Evolutionary conservation across 371 early-diverging fungal species (phyloP).

Genomic region (Mortierella sp.): DNA sequence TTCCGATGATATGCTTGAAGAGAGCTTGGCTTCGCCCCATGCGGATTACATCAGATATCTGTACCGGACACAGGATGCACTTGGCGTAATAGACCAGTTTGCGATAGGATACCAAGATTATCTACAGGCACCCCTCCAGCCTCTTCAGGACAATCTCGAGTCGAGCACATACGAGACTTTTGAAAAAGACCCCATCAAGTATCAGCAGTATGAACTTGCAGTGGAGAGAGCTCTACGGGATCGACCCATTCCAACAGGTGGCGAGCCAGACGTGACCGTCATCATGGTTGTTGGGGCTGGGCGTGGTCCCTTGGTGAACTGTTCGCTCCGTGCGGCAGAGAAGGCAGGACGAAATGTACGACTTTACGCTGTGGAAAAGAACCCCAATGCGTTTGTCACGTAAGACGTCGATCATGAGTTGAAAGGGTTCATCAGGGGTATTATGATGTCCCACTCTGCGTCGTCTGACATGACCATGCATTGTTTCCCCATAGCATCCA

Average conservation of each 20-base stretch:
- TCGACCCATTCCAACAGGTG: constrained; percentile 29
- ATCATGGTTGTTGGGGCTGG: constrained; percentile 91
- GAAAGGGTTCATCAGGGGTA: not conserved
- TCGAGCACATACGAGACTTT: constrained; percentile 93
- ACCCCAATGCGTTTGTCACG: constrained; percentile 93
- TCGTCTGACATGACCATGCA: not conserved
- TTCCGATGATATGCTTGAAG: constrained; percentile 37
- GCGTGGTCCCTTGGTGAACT: constrained; percentile 84
- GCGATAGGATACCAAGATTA: constrained; percentile 88
- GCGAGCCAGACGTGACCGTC: constrained; percentile 58
- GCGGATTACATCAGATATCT: constrained; percentile 81
- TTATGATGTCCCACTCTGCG: not conserved
- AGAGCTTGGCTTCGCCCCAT: constrained; percentile 57
- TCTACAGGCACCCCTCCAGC: constrained; percentile 89
- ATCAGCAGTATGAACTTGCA: constrained; percentile 87
- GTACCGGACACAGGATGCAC: constrained; percentile 69
- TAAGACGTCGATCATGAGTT: constrained; percentile 45
- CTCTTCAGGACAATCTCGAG: constrained; percentile 93
- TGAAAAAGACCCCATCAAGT: constrained; percentile 93
- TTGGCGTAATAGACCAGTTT: constrained; percentile 74
- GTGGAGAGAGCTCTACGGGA: constrained; percentile 45
- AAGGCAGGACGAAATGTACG: constrained; percentile 70
- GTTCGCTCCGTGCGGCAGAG: constrained; percentile 83
- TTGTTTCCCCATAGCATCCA: constrained; percentile 66
- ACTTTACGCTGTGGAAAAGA: constrained; percentile 93